Conservation (phyloP, 2,329 filamentous ascomycete genomes). For the Colletotrichum sp. region DNA sequence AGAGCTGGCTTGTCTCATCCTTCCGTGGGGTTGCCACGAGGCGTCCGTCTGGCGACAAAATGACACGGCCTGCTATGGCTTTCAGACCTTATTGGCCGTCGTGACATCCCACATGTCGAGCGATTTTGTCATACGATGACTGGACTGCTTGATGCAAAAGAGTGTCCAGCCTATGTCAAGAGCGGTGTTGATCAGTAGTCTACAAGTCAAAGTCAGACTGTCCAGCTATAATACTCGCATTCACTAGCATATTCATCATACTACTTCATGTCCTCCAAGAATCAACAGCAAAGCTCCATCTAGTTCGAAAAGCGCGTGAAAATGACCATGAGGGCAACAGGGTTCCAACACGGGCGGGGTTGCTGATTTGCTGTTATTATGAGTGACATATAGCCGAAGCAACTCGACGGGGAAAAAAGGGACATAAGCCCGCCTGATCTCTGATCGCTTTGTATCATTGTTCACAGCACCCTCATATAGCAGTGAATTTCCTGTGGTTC, state of each 20-base stretch:
- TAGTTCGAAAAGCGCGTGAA: conserved; percentile 37
- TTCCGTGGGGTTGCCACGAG: fast-evolving
- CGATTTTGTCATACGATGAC: not conserved
- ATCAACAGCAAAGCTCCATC: conserved; percentile 36
- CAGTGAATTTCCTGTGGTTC: fast-evolving
- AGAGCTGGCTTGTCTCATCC: not conserved
- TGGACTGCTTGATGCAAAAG: fast-evolving
- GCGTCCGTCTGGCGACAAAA: not conserved
- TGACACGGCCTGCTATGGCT: not conserved
- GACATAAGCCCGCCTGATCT: not conserved
- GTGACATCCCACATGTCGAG: not conserved
- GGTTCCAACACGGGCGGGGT: conserved; percentile 39
- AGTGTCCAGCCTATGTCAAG: conserved; percentile 26
- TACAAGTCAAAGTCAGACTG: no score
- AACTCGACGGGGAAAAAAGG: fast-evolving
- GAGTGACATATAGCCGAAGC: no score
- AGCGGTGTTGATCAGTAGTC: not conserved
- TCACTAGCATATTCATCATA: conserved; percentile 27
- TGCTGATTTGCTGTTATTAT: conserved; percentile 29
- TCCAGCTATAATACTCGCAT: conserved; percentile 27
- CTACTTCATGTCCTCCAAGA: not conserved
- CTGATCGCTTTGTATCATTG: not conserved
- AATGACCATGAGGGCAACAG: conserved; percentile 33
- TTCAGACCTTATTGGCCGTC: not conserved
- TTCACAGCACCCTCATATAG: not conserved